Evolutionary conservation across 1,284 basidiomycete genomes (phyloP).

Genomic region (Cutaneotrichosporon sp.): DNA sequence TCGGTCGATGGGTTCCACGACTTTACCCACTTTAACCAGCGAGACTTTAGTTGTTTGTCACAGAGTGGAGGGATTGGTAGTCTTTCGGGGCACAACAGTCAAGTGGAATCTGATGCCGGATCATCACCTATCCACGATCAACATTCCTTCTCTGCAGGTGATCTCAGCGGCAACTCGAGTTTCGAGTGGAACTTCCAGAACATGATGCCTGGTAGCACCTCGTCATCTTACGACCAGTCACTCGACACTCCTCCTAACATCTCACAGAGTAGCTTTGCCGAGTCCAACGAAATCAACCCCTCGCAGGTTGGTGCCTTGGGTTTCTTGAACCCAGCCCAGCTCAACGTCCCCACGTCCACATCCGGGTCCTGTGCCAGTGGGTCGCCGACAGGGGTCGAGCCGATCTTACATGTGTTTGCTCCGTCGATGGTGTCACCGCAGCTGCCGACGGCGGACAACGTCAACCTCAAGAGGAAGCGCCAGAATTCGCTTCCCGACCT

Average conservation of each 20-base stretch:
- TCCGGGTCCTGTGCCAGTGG: neutral
- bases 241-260: conserved; percentile 23
- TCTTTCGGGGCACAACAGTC: conserved; percentile 12
- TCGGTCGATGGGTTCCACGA: conserved; percentile 26
- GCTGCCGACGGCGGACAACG: neutral
- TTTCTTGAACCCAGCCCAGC: conserved; percentile 22
- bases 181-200: conserved; percentile 16
- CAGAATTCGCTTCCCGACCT: conserved; percentile 25
- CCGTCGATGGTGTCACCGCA: neutral
- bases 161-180: conserved; percentile 15
- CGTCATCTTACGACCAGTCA: conserved; percentile 22
- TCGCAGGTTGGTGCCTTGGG: neutral
- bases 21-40: conserved; percentile 18
- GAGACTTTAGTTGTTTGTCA: conserved; percentile 3
- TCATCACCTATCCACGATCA: conserved; percentile 18
- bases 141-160: conserved; percentile 16
- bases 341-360: conserved; percentile 16
- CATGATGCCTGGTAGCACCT: conserved; percentile 14
- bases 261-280: neutral
- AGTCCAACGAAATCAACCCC: neutral
- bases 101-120: conserved; percentile 2
- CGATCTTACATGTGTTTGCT: neutral
- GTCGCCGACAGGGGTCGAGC: neutral
- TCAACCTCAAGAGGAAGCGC: conserved; percentile 17
- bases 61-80: conserved; percentile 8